Evolutionary conservation across 345 rosid species (phyloP), one percentile per base, ranked within the genome.

Genomic region (Euphorbia tirucalli): DNA sequence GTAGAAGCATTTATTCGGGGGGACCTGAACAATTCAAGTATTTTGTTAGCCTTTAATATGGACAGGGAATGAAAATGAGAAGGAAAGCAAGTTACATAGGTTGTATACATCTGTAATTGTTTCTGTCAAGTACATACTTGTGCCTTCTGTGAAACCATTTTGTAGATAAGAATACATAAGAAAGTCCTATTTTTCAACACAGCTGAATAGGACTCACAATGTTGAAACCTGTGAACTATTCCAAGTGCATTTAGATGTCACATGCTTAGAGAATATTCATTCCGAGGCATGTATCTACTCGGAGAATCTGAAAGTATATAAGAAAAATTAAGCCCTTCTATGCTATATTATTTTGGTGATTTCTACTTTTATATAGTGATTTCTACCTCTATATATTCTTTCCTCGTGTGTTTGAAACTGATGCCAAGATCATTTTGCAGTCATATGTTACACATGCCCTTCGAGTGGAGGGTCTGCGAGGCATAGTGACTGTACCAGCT

Each of bases 391-490:
- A 11, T 5, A 19, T 39, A 0, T 59, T 4, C 6, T 16, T 52
- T 44, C 41, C 11, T 2, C 54, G 39, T 10, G 64, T 76, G 13
- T 65, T 39, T 22, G 1, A 7, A 69, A 16, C 39, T 65, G 35
- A 69, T 62, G 2, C 22, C 16, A 72, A 3, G 25, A 68, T 61
- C 67, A 39, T 56, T 80, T 49, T 70, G 81, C 90, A 95, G 99
- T 87, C 97, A 0, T 95, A 87, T 61, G 73, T 93, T 59, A 89
- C 98, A 15, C 99, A 95, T 68, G 83, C 93, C 69, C 85, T 86
- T 11, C 83, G 77, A 81, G 98, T 95, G 65, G 97, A 95, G 83
- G 96, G 98, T 59, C 87, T 95, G 41, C 83, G 87, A 77, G 93
- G 91, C 68, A 86, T 93, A 68, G 32, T 89, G 56, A 85, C 98